These are phyloP conservation scores for Thinopyrum elongatum DNA, from an alignment of 176 grass and related monocot genomes.

Conservation along the genomic window DNA sequence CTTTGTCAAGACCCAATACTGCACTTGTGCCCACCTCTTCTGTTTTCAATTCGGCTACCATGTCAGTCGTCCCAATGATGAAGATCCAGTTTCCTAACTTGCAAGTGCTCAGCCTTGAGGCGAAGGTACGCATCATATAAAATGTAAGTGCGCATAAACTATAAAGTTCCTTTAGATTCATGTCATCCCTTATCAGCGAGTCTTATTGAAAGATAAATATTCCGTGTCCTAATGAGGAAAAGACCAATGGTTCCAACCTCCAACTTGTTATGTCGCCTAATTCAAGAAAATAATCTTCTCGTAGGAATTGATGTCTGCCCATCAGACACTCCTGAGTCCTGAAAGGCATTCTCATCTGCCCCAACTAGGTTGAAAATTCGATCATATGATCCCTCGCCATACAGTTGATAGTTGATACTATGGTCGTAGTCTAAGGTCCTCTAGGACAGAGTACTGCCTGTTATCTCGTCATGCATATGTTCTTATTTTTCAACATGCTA, in stretches of 20 bases:
- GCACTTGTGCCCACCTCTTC: constrained; percentile 14
- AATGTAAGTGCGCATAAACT: constrained; percentile 39
- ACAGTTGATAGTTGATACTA: constrained; percentile 1
- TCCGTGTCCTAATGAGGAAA: constrained; percentile 38
- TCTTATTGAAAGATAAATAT: constrained; percentile 32
- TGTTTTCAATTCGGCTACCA: constrained; percentile 33
- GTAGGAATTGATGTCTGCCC: constrained; percentile 9
- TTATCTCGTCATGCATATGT: constrained; percentile 23
- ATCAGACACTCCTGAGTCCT: neutral
- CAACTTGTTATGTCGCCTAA: constrained; percentile 4
- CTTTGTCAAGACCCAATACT: constrained; percentile 45
- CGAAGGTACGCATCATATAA: constrained; percentile 40
- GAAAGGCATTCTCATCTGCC: neutral
- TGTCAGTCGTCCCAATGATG: constrained; percentile 31
- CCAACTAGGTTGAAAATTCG: constrained; percentile 1
- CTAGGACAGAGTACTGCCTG: constrained; percentile 3
- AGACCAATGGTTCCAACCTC: neutral
- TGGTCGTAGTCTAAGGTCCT: constrained; percentile 2
- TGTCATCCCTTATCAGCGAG: constrained; percentile 33
- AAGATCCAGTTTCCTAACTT: constrained; percentile 27
- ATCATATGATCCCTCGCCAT: neutral
- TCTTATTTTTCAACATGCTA: constrained; percentile 16
- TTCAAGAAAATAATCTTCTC: constrained; percentile 25
- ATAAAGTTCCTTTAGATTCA: constrained; percentile 30
- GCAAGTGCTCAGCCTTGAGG: constrained; percentile 27